Evolutionary conservation across 176 grass and related monocot genomes (phyloP), one percentile per base, ranked within the genome.

Genomic region (Coix lacrymajobi): DNA sequence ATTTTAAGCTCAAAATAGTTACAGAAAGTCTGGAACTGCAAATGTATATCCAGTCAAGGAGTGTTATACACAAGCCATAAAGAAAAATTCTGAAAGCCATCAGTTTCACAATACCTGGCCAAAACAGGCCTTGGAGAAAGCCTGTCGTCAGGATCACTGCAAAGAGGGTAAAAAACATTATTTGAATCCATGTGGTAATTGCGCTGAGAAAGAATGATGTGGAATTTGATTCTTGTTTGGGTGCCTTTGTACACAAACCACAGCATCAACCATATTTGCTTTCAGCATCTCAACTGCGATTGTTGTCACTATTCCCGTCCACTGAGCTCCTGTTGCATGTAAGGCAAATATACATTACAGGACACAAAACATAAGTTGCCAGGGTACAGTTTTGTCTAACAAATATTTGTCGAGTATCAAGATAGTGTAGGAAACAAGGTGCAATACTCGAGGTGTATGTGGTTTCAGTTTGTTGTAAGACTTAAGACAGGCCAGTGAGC

Each of bases 191-290:
- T 9, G 11, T 49, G 58, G 31, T 41, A 11, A 71, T 68, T 48
- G 69, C 54, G 81, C 70, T 15, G 29, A 63, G 58, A 85, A 85
- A 78, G 11, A 52, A 75, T 54, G 33, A 75, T 62, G 28, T 79
- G 71, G 26, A 44, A 70, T 80, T 61, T 79, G 76, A 84, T 76
- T 90, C 40, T 90, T 78, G 25, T 79, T 66, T 68, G 83, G 80
- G 73, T 88, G 93, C 95, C 92, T 97, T 84, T 97, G 92, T 81
- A 97, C 95, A 86, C 95, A 97, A 91, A 97, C 69, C 77, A 97
- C 95, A 76, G 90, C 92, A 86, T 94, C 92, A 1, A 97, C 95
- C 86, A 97, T 81, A 32, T 97, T 84, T 81, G 95, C 75, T 84
- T 94, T 94, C 52, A 94, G 84, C 95, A 97, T 97, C 91, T 94